Base-by-base conservation (phyloP, 768 basidiomycete genomes). In the Neoboletus magnificus region DNA sequence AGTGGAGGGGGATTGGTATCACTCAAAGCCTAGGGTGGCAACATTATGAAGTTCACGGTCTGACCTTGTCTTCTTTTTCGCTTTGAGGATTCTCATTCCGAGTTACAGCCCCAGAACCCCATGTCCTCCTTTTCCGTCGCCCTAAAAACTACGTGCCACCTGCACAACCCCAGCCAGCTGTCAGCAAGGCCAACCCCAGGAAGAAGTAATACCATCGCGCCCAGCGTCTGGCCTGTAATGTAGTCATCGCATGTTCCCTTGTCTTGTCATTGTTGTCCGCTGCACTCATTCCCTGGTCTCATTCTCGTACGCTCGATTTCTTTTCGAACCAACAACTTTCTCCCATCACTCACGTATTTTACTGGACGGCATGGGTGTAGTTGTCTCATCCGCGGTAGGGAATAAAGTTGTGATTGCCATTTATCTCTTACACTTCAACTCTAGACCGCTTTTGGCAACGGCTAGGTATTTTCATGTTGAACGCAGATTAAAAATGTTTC, bases 1-100 rank as follows among this genome's bases (percentile, higher is more conserved):
- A 99, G 73, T 99, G 96, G 96, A 82, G 96, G 69, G 90, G 91
- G 0, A 93, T 99, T 53, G 96, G 96, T 10, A 96, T 98, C 59
- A 90, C 89, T 40, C 96, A 99, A 74, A 94, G 91, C 71, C 77
- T 96, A 23, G 95, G 95, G 4, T 98, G 95, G 94, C 90, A 92
- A 67, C 94, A 97, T 65, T 98, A 95, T 65, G 94, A 95, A 77
- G 91, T 95, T n/a, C 95, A 98, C 66, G 91, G 93, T 88, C 59
- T 59, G 79, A 59, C 22, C 36, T n/a, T n/a, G 18, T 42, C 15
- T 45, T 25, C 16, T 37, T 27, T 20, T 47, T 41, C 48, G 36
- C 50, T 25, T 42, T 52, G 20, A 41, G 25, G 16, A 48, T 47
- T 25, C 60, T 71, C 37, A 71, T 48, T 33, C 15, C 10, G 20